Evolutionary conservation across 2,329 filamentous ascomycete genomes (phyloP), one percentile per base, ranked within the genome.

Genomic region (Ceratocystis cubensis): DNA sequence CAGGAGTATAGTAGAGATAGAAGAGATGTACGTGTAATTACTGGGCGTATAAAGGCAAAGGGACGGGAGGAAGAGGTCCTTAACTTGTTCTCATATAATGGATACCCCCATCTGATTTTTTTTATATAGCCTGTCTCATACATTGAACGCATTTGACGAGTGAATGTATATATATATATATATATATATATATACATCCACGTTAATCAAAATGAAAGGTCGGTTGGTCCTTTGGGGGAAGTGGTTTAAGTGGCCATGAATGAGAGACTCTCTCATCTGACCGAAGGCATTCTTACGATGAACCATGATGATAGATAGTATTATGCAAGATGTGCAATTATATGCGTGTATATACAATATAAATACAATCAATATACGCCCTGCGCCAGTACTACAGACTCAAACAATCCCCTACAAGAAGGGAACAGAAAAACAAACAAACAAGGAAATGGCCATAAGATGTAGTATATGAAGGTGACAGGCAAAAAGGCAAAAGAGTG

Each of bases 1-100:
- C 69, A 45, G 70, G 69, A n/a, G 68, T 68, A 44, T 71, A 59
- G 17, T n/a, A 20, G 6, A 20, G 3, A 41, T 41, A 13, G 13
- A 41, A 41, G 13, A 41, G 3, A 13, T 41, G 13, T 41, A 13
- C 37, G 3, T 15, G 37, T 13, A 5, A 41, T 41, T 41, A 41
- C 37, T 41, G 13, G 37, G 37, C 10, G 28, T 25, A 20, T 15
- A 5, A 25, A 13, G 48, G 5, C 48, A 15, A 37, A 17, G 20
- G 5, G 30, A 59, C 28, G 5, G 17, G 2, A 37, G 33, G 53
- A 37, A 37, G 17, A 4, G 15, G 10, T 28, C 22, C 10, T 25
- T 7, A 5, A 22, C 20, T 8, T 53, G 48, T 28, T 28, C 17
- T 53, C 10, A 53, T 53, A 15, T 28, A 53, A 53, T 53, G 20